Conservation (phyloP, 306 rosid genomes). For the Vachellia pachyceras region DNA sequence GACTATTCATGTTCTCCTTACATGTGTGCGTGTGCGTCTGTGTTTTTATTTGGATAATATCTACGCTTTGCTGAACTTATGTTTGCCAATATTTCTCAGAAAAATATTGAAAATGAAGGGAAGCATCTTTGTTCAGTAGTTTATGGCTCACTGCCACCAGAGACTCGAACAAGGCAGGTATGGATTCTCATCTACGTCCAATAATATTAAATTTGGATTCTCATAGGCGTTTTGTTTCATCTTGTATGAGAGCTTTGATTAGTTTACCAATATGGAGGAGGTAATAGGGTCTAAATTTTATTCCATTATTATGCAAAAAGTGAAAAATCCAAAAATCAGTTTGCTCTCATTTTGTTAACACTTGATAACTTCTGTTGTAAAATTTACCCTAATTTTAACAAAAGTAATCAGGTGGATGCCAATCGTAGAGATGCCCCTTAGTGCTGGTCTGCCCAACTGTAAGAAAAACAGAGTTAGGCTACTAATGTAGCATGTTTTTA, state of each 20-base stretch:
- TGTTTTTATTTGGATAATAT: neutral
- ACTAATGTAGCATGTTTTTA: neutral
- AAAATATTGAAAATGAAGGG: constrained; percentile 62
- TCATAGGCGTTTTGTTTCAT: neutral
- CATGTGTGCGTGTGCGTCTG: neutral
- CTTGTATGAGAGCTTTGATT: neutral
- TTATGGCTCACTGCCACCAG: constrained; percentile 97
- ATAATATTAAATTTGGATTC: constrained; percentile 21
- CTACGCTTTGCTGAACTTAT: neutral
- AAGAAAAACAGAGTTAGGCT: neutral
- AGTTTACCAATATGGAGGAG: neutral
- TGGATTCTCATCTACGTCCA: constrained; percentile 39
- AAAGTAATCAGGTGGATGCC: neutral
- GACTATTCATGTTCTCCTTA: neutral
- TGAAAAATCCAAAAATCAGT: neutral
- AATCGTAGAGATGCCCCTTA: neutral
- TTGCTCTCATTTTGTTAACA: neutral
- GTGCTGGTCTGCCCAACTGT: neutral
- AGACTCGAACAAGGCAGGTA: constrained; percentile 98
- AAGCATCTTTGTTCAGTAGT: constrained; percentile 94
- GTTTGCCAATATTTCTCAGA: constrained; percentile 57
- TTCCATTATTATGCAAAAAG: neutral
- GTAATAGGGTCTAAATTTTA: neutral
- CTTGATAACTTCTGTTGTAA: neutral
- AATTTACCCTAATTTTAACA: neutral